Base-by-base conservation (phyloP, 805 yeast genomes). In the Yamadazyma insecticola region DNA sequence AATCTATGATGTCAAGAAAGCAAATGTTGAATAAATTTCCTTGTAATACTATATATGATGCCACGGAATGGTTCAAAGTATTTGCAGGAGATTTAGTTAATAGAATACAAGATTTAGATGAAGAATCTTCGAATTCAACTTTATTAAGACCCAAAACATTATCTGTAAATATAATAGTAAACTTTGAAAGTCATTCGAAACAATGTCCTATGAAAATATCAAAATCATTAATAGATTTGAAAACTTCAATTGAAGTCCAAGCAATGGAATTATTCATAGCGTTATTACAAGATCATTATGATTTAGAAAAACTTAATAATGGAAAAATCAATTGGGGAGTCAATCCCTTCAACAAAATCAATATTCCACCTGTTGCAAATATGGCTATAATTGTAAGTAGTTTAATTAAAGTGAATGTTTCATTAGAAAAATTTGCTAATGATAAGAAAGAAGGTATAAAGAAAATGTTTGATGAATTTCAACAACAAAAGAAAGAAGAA, bases 1-100 rank as follows among this genome's bases (percentile, higher is more conserved):
- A 88, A 50, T 79, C 95, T 1, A 90, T 92, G 97, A 78, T 79
- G 57, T 81, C 96, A 0, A 78, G 79, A 29, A 92, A 92, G 51
- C 86, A 88, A 49, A 80, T 90, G 53, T 57, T 79, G 29, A 71
- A 74, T 0, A 63, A 65, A 8, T 61, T 76, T 5, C 63, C 60
- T 0, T 76, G 89, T 2, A 55, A 54, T 3, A 64, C 67, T 2
- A 39, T 68, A 5, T 61, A 60, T 2, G 95, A 85, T 43, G 74
- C 84, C 14, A 41, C 63, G 4, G 78, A 76, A 13, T 90, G 98
- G 98, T 58, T 90, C 6, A 75, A 69, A 22, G 94, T 90, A 0
- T 89, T 80, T 60, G 70, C 83, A 2, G 89, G 88, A 0, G 98
- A 90, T 46, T 55, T 90, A 18, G 59, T 72, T 17, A 76, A 78